Base-by-base conservation (phyloP, 2,329 filamentous ascomycete genomes). In the Cladorrhinum sp. region DNA sequence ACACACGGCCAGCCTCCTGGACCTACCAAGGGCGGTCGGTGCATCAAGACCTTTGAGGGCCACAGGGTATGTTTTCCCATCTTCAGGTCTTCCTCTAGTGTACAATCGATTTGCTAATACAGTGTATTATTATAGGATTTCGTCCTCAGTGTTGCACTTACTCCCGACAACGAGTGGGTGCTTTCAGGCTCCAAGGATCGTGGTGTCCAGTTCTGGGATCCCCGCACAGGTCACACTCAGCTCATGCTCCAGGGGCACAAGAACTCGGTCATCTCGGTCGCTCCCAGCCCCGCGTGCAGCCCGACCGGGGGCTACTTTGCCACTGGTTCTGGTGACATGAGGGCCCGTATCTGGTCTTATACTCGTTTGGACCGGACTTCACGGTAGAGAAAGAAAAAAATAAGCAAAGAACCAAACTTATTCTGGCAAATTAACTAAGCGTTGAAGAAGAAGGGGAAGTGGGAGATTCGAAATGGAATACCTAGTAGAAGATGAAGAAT, bases 191-290 rank as follows among this genome's bases (percentile, higher is more conserved):
- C 92, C 64, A 99, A 99, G 80, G 95, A 99, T 73, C 86, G 95
- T 56, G 94, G 95, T 54, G 95, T 99, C 21, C 95, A 98, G 73
- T 98, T 99, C 82, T 99, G 95, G 95, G 94, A 99, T 72, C 94
- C 95, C 20, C 85, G 89, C 70, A 97, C 92, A 20, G 95, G 94
- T 36, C 89, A 91, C 67, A 96, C 94, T 1, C 94, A 98, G 77
- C 89, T 99, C 74, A 98, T 98, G 95, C 84, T 99, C 64, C 95
- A 98, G 76, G 95, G 95, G 24, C 95, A 99, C 75, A 98, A 98
- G 83, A 98, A 98, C 77, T 96, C 92, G 10, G 95, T 99, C 69
- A 98, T 98, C 70, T 97, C 93, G 2, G 95, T 99, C 57, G 94
- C 95, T 1, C 95, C 95, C 21, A 96, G 92, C 75, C 95, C 95